phyloP scores from a whole-genome alignment of 352 stramenopile species.

The Globisporangium polare region DNA sequence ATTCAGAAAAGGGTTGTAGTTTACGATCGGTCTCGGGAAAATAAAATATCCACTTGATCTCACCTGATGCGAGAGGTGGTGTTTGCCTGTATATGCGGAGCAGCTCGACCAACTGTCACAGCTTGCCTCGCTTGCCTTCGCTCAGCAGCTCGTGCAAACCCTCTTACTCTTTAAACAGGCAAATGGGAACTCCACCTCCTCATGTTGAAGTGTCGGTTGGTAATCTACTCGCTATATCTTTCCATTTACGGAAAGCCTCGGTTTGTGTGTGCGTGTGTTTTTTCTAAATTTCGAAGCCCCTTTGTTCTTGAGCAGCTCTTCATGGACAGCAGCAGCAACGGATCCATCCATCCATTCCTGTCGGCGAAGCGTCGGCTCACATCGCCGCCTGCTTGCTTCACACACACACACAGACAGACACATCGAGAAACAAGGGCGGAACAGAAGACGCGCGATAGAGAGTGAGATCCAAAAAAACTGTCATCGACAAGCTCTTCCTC shows the following conservation, averaged over 20 bases:
- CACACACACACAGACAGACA: background rate
- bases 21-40: background rate
- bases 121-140: background rate
- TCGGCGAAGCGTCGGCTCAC: background rate
- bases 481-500: background rate
- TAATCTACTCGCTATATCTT: slow-evolving; percentile 9
- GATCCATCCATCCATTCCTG: background rate
- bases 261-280: no score
- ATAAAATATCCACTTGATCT: background rate
- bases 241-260: background rate
- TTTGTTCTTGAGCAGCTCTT: background rate
- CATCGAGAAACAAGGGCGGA: background rate
- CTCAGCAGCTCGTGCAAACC: no score
- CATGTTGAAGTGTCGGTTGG: slow-evolving; percentile 7
- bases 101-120: background rate
- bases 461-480: slow-evolving; percentile 12
- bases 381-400: background rate
- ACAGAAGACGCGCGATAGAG: background rate
- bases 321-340: background rate
- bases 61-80: background rate
- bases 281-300: slow-evolving; percentile 27
- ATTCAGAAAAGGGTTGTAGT: background rate
- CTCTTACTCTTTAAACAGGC: background rate
- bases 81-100: background rate
- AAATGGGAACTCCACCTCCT: background rate